Percentiles rank a stretch among this genome's conserved stretches.
Conservation (phyloP, 169 alveolate species). For the Plasmodium knowlesi region DNA sequence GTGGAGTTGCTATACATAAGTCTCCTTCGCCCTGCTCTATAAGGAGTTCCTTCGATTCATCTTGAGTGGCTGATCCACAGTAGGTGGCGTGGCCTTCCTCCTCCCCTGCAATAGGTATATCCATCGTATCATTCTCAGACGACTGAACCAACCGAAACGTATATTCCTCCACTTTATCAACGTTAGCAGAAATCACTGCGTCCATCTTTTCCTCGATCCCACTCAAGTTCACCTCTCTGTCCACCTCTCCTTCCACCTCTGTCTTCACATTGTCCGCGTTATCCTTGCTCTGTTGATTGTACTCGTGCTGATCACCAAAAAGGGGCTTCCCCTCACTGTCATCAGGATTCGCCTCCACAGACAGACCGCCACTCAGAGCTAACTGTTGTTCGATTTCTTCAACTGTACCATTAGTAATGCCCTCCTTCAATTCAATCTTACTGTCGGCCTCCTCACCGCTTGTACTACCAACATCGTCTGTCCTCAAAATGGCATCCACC, state of each 20-base stretch:
- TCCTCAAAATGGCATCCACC: background rate
- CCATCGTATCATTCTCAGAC: background rate
- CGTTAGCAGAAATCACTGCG: background rate
- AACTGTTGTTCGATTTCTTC: background rate
- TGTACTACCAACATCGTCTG: background rate
- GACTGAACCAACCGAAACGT: background rate
- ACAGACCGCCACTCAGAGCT: background rate
- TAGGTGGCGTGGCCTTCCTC: background rate
- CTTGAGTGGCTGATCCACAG: background rate
- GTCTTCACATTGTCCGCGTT: background rate
- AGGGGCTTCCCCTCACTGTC: background rate
- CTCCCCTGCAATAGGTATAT: background rate
- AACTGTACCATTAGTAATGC: background rate
- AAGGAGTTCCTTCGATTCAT: background rate
- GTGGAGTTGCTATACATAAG: background rate
- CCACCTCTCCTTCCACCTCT: background rate
- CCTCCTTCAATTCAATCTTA: background rate
- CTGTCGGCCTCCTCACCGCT: background rate
- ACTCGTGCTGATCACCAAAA: background rate
- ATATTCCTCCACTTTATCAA: background rate
- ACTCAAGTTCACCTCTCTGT: background rate
- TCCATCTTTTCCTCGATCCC: background rate
- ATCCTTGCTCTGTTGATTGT: background rate
- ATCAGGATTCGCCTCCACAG: background rate
- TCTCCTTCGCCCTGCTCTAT: background rate